A percentile compares a stretch with the other conserved stretches of the same genome.
Evolutionary conservation across 208 protist genomes (phyloP).

Genomic region (Wallacemonas sp.): DNA sequence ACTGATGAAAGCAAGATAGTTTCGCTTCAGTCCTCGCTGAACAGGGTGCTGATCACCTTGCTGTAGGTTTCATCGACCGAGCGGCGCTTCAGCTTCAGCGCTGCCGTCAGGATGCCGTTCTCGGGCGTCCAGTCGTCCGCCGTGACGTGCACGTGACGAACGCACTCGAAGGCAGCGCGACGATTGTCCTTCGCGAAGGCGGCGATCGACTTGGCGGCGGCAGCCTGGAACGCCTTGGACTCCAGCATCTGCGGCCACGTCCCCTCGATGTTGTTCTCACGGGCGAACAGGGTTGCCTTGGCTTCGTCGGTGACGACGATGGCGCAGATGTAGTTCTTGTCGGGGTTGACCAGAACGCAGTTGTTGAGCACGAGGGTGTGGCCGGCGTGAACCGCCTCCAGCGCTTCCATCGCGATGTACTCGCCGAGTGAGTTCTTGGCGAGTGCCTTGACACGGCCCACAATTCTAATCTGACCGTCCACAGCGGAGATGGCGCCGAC

Average conservation of each 20-base stretch:
- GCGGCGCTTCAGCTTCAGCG: slow-evolving; percentile 78
- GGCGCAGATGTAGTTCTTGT: slow-evolving; percentile 51
- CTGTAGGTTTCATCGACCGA: slow-evolving; percentile 66
- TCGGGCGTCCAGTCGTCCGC: slow-evolving; percentile 85
- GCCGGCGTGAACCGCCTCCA: slow-evolving; percentile 72
- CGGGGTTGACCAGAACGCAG: slow-evolving; percentile 29
- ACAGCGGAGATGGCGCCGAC: slow-evolving; percentile 49
- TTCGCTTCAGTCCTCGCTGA: slow-evolving; percentile 47
- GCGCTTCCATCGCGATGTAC: slow-evolving; percentile 86
- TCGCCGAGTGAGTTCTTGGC: slow-evolving; percentile 91
- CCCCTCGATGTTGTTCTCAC: slow-evolving; percentile 32
- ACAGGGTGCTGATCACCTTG: slow-evolving; percentile 63
- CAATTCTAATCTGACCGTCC: slow-evolving; percentile 65
- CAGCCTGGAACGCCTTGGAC: slow-evolving; percentile 30
- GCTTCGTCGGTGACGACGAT: slow-evolving; percentile 53
- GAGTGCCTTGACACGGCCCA: slow-evolving; percentile 91
- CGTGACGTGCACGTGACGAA: slow-evolving; percentile 56
- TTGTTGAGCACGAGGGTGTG: slow-evolving; percentile 67
- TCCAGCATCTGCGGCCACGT: slow-evolving; percentile 36
- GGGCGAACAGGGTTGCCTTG: slow-evolving; percentile 39
- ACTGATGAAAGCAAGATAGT: no score
- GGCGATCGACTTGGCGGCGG: slow-evolving; percentile 39
- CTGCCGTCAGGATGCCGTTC: slow-evolving; percentile 77
- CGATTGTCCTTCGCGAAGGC: slow-evolving; percentile 31
- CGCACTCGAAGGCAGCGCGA: slow-evolving; percentile 51